Evolutionary conservation across 2,329 filamentous ascomycete species (phyloP), one percentile per base, ranked within the genome.

Genomic region (Diaporthe nobilis): DNA sequence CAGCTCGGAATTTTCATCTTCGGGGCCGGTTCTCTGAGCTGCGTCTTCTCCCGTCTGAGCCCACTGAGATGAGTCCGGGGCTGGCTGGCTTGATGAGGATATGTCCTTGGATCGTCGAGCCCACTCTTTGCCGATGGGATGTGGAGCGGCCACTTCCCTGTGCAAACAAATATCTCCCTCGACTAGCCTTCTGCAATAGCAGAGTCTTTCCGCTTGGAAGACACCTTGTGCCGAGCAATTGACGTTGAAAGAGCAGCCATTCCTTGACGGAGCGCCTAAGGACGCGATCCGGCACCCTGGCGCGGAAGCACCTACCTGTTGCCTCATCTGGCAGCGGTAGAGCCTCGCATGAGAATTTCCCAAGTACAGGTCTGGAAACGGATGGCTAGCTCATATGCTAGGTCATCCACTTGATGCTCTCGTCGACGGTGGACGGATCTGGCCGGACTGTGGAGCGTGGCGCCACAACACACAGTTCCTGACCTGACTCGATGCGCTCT

Each of bases 71-170:
- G 47, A 47, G 47, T 39, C 47, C 17, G 34, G 4, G 20, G 47
- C 47, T 15, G 49, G 63, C 63, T 25, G 49, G 63, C 63, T 25
- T 53, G 47, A 68, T 68, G 22, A 39, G 65, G 47, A 28, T 25
- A 25, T 53, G 7, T 53, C 63, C 47, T 39, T 51, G 25, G 63
- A 68, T 68, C 47, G 20, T 39, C 63, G 10, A 39, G 31, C 63
- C 63, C 63, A 68, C 65, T 68, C 22, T 68, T 68, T 53, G 12
- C 65, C 31, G 47, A 9, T 13, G 12, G 4, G 13, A 25, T 53
- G 65, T 68, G 65, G 65, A 37, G n/a, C 65, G 31, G n/a, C 47
- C 22, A 20, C n/a, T 39, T 37, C 49, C n/a, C 44, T 22, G 65
- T 25, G 22, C 44, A 53, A 51, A 51, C 7, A 4, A 25, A 37